Conservation (phyloP, 2,329 filamentous ascomycete species). For the Colletotrichum sp. region DNA sequence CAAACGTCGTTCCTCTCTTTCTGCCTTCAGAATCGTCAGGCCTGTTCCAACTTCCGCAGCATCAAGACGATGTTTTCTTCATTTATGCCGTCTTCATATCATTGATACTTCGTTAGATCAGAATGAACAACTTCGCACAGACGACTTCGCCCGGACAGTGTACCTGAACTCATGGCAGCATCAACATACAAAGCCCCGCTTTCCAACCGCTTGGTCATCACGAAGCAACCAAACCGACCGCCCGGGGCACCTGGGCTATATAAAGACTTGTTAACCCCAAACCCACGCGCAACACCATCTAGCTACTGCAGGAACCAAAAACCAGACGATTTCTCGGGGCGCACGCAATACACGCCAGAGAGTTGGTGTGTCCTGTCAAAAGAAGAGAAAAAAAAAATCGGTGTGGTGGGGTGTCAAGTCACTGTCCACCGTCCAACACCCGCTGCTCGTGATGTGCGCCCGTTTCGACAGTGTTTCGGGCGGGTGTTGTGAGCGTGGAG, state of each 20-base stretch:
- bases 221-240: background rate
- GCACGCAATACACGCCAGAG: background rate
- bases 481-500: background rate
- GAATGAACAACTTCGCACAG: background rate
- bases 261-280: background rate
- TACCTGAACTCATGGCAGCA: background rate
- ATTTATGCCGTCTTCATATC: background rate
- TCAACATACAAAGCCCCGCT: background rate
- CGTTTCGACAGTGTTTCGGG: constrained; percentile 21
- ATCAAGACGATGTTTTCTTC: background rate
- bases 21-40: background rate
- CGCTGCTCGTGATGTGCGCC: background rate
- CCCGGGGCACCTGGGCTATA: background rate
- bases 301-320: background rate
- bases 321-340: background rate
- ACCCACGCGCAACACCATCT: background rate
- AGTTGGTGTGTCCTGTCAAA: background rate
- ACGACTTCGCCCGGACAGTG: background rate
- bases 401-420: background rate
- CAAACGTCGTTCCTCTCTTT: background rate
- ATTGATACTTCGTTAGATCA: rapidly evolving
- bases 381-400: background rate
- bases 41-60: background rate
- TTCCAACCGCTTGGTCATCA: background rate
- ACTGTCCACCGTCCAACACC: background rate